Base-by-base conservation (phyloP, 139 green algal genomes). In the Microglena sp. region DNA sequence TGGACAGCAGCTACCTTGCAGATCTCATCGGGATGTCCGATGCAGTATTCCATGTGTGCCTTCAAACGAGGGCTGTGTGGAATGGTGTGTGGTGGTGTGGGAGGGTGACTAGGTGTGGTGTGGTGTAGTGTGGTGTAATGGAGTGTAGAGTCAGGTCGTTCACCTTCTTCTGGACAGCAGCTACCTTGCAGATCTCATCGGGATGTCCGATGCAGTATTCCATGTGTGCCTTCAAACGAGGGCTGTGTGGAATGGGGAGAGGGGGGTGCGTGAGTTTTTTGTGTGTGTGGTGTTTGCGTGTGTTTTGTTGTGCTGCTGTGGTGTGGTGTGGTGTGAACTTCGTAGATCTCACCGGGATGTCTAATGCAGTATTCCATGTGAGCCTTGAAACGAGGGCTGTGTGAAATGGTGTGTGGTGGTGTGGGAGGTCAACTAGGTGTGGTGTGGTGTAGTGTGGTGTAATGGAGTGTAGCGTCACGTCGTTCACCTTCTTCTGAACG, bases 1-100 rank as follows among this genome's bases (percentile, higher is more conserved):
- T 98, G 89, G 50, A 97, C 88, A 6, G 81, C 82, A 2, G 84
- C 82, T 2, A 96, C 80, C 57, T 92, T 91, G 45, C 74, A 90
- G 33, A 97, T 78, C 67, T 96, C 89, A 46, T 97, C 93, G 30
- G 93, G 93, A 64, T 97, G 87, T 32, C 81, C 77, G 61, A 84
- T 87, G 76, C 83, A 92, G 64, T 93, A 96, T 55, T 96, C 84
- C 87, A 97, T 95, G 70, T 95, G 87, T 53, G 86, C 71, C 15
- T 50, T n/a, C n/a, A n/a, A n/a, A n/a, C n/a, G n/a, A n/a, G n/a
- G n/a, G n/a, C 15, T 50, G 40, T 50, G 40, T 50, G 40, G 15
- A 50, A 50, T 50, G 40, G 40, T 11, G 40, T 50, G n/a, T n/a
- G n/a, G n/a, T n/a, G n/a, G n/a, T n/a, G n/a, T n/a, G n/a, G n/a